Conservation (phyloP, 768 basidiomycete species). For the Russula foetens region DNA sequence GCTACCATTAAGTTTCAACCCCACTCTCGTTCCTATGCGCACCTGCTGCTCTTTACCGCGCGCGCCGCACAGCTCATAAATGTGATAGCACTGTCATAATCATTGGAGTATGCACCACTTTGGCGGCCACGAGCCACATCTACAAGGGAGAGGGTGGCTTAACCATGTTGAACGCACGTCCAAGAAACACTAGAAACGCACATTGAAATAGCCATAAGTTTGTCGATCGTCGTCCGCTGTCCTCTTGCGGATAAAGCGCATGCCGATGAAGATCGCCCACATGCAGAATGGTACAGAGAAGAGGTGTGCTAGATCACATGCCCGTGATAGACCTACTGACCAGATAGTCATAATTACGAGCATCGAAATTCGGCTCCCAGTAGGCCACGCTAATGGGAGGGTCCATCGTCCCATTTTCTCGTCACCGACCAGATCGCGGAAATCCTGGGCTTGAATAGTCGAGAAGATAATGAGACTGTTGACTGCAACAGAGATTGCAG, state of each 20-base stretch:
- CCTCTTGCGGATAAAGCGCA: slow-evolving; percentile 17
- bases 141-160: neutral
- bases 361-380: slow-evolving; percentile 16
- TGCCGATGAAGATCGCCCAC: slow-evolving; percentile 18
- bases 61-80: neutral
- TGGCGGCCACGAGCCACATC: slow-evolving; percentile 1
- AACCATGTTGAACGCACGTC: neutral
- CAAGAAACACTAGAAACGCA: slow-evolving; percentile 5
- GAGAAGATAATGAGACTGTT: slow-evolving; percentile 28
- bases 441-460: slow-evolving; percentile 33
- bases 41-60: too few relatives aligned
- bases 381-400: slow-evolving; percentile 22
- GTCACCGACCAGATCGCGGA: slow-evolving; percentile 28
- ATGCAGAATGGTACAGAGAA: slow-evolving; percentile 8
- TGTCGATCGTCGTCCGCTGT: slow-evolving; percentile 20
- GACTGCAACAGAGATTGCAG: slow-evolving; percentile 14
- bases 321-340: slow-evolving; percentile 19
- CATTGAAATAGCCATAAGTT: slow-evolving; percentile 27
- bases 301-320: slow-evolving; percentile 21
- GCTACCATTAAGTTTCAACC: too few relatives aligned
- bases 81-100: neutral
- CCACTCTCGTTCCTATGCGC: too few relatives aligned
- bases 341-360: slow-evolving; percentile 20
- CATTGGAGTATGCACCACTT: neutral
- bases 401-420: slow-evolving; percentile 25